Conservation (phyloP, 1,284 basidiomycete species). For the Ustilago nuda region DNA sequence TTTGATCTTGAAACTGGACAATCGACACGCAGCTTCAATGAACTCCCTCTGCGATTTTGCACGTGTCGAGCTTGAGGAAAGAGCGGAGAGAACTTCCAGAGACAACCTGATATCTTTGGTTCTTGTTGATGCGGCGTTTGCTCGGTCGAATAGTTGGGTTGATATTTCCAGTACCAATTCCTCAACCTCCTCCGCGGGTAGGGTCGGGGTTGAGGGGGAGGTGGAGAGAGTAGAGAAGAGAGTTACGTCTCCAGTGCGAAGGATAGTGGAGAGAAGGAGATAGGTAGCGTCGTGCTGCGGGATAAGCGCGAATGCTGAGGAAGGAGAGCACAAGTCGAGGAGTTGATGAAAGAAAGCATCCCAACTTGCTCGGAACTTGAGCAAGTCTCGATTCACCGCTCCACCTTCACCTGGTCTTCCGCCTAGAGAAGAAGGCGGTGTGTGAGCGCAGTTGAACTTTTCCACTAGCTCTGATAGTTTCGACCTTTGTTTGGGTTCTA, state of each 20-base stretch:
- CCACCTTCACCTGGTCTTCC: not conserved
- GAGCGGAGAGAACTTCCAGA: conserved; percentile 26
- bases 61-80: not conserved
- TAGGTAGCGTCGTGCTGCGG: not conserved
- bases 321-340: conserved; percentile 11
- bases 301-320: conserved; percentile 10
- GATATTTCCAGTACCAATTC: conserved; percentile 35
- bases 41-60: conserved; percentile 28
- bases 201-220: not conserved
- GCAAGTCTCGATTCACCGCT: conserved; percentile 1
- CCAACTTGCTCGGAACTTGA: conserved; percentile 29
- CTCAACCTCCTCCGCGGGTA: conserved; percentile 18
- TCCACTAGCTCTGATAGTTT: conserved; percentile 11
- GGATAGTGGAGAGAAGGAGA: conserved; percentile 17
- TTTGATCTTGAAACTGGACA: conserved; percentile 46
- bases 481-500: conserved; percentile 7
- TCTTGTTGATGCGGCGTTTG: conserved; percentile 20
- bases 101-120: conserved; percentile 30
- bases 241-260: conserved; percentile 31
- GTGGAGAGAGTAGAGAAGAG: conserved; percentile 31
- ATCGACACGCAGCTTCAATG: conserved; percentile 47
- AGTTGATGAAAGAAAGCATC: conserved; percentile 17
- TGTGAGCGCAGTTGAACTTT: conserved; percentile 11
- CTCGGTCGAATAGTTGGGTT: conserved; percentile 29
- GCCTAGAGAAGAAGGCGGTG: conserved; percentile 10